Conservation (phyloP, 345 rosid species). For the Dipteronia dyeriana region DNA sequence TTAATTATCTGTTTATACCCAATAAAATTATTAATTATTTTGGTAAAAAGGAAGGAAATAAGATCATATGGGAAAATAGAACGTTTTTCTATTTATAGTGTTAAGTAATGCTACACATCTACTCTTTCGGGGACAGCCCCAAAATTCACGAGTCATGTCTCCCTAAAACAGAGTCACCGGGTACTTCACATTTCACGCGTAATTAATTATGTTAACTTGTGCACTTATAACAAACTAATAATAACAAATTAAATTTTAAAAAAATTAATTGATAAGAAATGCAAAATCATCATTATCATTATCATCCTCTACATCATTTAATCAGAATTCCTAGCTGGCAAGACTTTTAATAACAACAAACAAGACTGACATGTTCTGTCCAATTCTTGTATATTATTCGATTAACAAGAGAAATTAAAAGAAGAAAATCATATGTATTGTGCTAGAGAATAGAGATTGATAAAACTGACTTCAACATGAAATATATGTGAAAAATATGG, state of each 20-base stretch:
- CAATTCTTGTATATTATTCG: neutral
- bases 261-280: too few species aligned
- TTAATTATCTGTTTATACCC: too few species aligned
- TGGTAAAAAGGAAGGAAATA: too few species aligned
- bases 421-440: too few species aligned
- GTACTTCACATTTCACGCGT: neutral
- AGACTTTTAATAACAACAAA: neutral
- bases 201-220: too few species aligned
- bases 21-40: too few species aligned
- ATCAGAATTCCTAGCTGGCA: neutral
- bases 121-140: neutral
- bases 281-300: neutral
- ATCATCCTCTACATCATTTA: neutral
- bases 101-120: neutral
- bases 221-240: too few species aligned
- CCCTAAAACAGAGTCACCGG: neutral
- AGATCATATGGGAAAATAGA: neutral
- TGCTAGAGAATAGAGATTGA: too few species aligned
- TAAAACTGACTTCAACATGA: too few species aligned
- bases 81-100: neutral
- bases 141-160: neutral
- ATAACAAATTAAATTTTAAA: too few species aligned
- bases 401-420: neutral
- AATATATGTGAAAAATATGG: too few species aligned
- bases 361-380: too few species aligned